Percentiles rank a stretch among this genome's conserved stretches.
These are phyloP conservation scores for Euptelea pleiosperma DNA, from an alignment of 164 flowering plant species.

Conservation along the genomic window DNA sequence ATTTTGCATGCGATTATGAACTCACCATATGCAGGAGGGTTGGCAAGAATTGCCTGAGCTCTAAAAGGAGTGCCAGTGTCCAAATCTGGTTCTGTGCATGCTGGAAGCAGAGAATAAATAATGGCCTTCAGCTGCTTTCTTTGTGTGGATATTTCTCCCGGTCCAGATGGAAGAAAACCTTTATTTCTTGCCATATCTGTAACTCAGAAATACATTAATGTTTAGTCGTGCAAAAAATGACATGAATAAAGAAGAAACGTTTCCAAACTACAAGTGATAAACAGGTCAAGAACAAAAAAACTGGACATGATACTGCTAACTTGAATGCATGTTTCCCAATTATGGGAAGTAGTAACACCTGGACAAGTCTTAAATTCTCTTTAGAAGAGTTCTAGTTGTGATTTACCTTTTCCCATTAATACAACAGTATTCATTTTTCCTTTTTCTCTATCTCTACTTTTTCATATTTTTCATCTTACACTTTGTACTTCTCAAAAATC, in stretches of 20 bases:
- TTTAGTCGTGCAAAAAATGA: not conserved
- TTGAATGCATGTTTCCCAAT: too few relatives aligned
- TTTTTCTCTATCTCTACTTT: too few relatives aligned
- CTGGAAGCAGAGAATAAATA: slow-evolving; percentile 88
- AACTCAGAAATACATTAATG: slow-evolving; percentile 5
- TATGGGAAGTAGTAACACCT: too few relatives aligned
- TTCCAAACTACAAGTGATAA: not conserved
- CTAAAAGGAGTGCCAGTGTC: slow-evolving; percentile 70
- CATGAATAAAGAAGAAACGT: not conserved
- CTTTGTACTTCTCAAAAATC: too few relatives aligned
- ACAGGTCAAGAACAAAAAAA: not conserved
- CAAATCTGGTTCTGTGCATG: slow-evolving; percentile 86
- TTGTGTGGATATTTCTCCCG: slow-evolving; percentile 79
- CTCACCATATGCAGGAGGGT: slow-evolving; percentile 97
- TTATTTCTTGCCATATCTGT: slow-evolving; percentile 95
- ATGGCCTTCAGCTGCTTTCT: slow-evolving; percentile 84
- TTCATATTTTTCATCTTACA: too few relatives aligned
- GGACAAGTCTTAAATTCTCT: too few relatives aligned
- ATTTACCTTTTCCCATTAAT: too few relatives aligned
- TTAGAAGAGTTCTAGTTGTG: too few relatives aligned
- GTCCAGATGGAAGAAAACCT: slow-evolving; percentile 88
- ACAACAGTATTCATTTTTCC: too few relatives aligned
- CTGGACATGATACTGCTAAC: too few relatives aligned
- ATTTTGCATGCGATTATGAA: not conserved
- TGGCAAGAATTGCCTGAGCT: slow-evolving; percentile 95